Conservation (phyloP, 176 grass and related monocot species). For the Zizania latifolia region DNA sequence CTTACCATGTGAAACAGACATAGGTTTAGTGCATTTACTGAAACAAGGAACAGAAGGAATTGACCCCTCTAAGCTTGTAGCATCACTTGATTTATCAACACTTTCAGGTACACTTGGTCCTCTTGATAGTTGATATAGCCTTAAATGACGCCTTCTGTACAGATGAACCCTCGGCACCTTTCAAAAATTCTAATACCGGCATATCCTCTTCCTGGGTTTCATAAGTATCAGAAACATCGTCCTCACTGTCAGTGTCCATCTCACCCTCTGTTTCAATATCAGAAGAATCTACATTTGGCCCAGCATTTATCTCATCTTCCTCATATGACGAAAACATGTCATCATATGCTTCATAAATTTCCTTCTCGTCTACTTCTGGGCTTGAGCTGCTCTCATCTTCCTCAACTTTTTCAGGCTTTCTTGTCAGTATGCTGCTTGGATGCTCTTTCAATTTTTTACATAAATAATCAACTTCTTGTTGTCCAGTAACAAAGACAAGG, state of each 20-base stretch:
- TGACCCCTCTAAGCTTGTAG: conserved; percentile 20
- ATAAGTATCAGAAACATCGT: conserved; percentile 42
- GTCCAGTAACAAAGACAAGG: conserved; percentile 96
- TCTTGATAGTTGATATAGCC: conserved; percentile 54
- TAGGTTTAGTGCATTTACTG: conserved; percentile 16
- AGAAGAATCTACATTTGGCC: conserved; percentile 49
- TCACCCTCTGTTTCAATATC: conserved; percentile 61
- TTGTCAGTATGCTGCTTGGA: conserved; percentile 40
- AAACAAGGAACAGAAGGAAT: conserved; percentile 13
- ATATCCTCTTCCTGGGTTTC: conserved; percentile 40
- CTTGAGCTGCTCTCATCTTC: conserved; percentile 5
- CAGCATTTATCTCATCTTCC: conserved; percentile 48
- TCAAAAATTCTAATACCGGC: conserved; percentile 61
- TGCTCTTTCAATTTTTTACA: conserved; percentile 65
- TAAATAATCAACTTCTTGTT: conserved; percentile 84
- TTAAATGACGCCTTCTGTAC: conserved; percentile 72
- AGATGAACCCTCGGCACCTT: conserved; percentile 48
- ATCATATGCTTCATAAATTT: conserved; percentile 89
- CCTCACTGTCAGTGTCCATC: conserved; percentile 51
- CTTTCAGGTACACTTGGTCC: conserved; percentile 12
- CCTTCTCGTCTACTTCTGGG: conserved; percentile 60
- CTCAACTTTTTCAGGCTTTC: conserved; percentile 33
- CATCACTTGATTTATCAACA: conserved; percentile 17
- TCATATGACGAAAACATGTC: conserved; percentile 54
- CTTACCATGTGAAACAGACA: conserved; percentile 17